These are phyloP conservation scores for Penicillium verrucosum DNA, from an alignment of 2,329 filamentous ascomycete species.

Conservation along the genomic window DNA sequence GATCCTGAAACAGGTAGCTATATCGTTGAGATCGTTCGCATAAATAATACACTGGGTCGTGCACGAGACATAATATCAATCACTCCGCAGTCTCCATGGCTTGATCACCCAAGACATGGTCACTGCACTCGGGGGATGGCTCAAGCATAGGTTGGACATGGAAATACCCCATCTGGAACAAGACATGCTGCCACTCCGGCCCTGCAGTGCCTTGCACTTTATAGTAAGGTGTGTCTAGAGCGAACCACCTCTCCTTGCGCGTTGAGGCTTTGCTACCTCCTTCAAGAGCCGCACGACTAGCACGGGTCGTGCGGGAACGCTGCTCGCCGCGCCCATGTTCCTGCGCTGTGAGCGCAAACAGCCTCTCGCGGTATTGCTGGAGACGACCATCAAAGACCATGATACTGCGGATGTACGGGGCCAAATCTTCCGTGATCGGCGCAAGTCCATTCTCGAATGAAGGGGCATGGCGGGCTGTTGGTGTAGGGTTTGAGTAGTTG, in stretches of 20 bases:
- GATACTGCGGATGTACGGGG: slow-evolving; percentile 86
- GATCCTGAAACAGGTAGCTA: neutral
- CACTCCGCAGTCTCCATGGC: neutral
- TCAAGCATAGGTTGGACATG: slow-evolving; percentile 22
- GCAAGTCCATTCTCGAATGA: slow-evolving; percentile 70
- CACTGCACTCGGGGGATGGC: slow-evolving; percentile 12
- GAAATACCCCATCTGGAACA: slow-evolving; percentile 35
- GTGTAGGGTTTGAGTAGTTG: slow-evolving; percentile 31
- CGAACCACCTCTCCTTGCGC: slow-evolving; percentile 70
- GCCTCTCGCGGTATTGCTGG: slow-evolving; percentile 62
- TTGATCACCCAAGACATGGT: slow-evolving; percentile 8
- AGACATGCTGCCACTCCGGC: slow-evolving; percentile 39
- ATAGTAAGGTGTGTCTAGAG: slow-evolving; percentile 56
- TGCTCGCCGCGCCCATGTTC: slow-evolving; percentile 47
- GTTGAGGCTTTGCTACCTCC: slow-evolving; percentile 66
- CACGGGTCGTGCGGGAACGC: slow-evolving; percentile 67
- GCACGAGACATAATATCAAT: neutral
- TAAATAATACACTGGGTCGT: neutral
- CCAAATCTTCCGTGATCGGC: slow-evolving; percentile 71
- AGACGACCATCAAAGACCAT: slow-evolving; percentile 70
- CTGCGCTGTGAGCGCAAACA: slow-evolving; percentile 62
- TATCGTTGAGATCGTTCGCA: slow-evolving; percentile 1
- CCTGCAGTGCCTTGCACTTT: slow-evolving; percentile 64
- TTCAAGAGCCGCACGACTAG: slow-evolving; percentile 73
- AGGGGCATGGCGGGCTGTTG: slow-evolving; percentile 51